Conservation (phyloP, 139 green algal genomes). For the Tetraselmis striata region DNA sequence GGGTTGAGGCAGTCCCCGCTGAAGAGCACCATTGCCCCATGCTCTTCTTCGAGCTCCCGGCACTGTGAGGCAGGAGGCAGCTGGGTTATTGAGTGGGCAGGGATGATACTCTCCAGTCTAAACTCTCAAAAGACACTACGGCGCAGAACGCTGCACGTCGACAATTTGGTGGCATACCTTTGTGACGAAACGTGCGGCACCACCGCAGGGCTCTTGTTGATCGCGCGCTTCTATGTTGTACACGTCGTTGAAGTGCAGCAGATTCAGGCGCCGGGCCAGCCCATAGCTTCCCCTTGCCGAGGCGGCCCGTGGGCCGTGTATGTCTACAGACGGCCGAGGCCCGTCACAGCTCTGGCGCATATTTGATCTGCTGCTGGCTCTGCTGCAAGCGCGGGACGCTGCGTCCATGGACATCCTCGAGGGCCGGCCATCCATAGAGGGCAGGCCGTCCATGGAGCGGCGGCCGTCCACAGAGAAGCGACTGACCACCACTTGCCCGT, state of each 20-base stretch:
- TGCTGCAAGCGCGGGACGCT: neutral
- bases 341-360: too few relatives aligned
- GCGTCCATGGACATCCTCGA: neutral
- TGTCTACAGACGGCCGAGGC: neutral
- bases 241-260: constrained; percentile 72
- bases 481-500: neutral
- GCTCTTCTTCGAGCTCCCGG: neutral
- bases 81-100: neutral
- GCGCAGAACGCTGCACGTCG: too few relatives aligned
- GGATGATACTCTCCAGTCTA: too few relatives aligned
- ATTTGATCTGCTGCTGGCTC: neutral
- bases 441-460: too few relatives aligned
- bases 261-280: neutral
- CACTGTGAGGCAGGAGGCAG: neutral
- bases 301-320: neutral
- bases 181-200: constrained; percentile 42
- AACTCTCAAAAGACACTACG: too few relatives aligned
- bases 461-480: neutral
- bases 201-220: constrained; percentile 52
- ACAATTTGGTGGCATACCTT: constrained; percentile 3
- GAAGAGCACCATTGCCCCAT: constrained; percentile 59
- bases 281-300: too few relatives aligned
- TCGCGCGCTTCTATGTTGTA: constrained; percentile 54
- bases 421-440: too few relatives aligned
- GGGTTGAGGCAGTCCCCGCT: constrained; percentile 67